Conservation (phyloP, 108 stramenopile species). For the Nitzschia sp. region DNA sequence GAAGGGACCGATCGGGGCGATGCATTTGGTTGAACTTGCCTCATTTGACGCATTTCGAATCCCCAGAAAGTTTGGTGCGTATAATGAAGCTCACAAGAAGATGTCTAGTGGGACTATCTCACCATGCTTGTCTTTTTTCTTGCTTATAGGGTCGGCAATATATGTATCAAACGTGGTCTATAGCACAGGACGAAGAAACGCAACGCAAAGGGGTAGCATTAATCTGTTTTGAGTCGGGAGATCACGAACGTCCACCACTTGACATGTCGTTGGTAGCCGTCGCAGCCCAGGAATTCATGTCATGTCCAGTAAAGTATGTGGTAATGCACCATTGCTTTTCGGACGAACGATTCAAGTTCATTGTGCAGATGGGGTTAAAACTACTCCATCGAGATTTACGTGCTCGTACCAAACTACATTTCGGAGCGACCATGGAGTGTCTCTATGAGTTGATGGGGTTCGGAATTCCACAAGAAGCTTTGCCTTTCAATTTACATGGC, state of each 20-base stretch:
- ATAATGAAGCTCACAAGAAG: not conserved
- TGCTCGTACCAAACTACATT: conserved; percentile 6
- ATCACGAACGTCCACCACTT: not conserved
- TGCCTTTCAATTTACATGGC: not conserved
- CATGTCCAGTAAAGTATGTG: not conserved
- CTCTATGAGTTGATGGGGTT: conserved; percentile 19
- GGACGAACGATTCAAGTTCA: not conserved
- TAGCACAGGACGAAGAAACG: not conserved
- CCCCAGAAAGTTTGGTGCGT: not conserved
- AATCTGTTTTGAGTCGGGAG: not conserved
- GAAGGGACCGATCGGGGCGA: not conserved
- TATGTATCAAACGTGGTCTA: not conserved
- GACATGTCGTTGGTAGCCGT: not conserved
- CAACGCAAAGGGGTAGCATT: not conserved
- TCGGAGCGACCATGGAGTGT: conserved; percentile 29
- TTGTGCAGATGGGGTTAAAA: not conserved
- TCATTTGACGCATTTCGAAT: not conserved
- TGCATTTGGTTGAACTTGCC: not conserved
- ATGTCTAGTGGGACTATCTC: not conserved
- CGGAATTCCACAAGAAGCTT: conserved; percentile 11
- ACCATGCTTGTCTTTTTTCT: not conserved
- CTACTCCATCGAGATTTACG: not conserved
- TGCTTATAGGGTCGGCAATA: not conserved
- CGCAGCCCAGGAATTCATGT: not conserved
- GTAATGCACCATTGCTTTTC: not conserved